A percentile compares a stretch with the other conserved stretches of the same genome.
Conservation (phyloP, 192 early-diverging fungal species). For the Neocallimastix lanati region DNA sequence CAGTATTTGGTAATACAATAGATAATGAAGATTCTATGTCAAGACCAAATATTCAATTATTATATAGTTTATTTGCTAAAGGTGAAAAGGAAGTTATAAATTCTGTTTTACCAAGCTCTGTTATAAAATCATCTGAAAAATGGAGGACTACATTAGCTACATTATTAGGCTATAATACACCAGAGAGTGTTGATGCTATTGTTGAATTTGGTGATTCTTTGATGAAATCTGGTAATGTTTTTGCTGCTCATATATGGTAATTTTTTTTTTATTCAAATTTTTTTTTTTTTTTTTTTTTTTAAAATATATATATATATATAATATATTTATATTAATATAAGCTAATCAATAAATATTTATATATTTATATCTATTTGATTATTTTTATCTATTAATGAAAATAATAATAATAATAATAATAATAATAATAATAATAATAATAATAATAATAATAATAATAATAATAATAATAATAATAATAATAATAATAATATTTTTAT, state of each 20-base stretch:
- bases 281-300: no score
- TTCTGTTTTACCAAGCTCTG: background rate
- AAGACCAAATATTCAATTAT: background rate
- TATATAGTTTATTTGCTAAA: background rate
- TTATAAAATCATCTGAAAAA: background rate
- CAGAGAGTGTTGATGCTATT: background rate
- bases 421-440: no score
- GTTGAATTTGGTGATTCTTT: conserved; percentile 10
- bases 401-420: no score
- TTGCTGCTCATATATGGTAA: conserved; percentile 62
- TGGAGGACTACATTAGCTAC: background rate
- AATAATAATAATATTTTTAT: no score
- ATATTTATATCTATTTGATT: no score
- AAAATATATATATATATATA: no score
- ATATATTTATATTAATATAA: no score
- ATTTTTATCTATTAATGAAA: no score
- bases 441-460: no score
- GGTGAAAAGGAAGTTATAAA: background rate
- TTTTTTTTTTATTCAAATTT: no score
- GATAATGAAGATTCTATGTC: background rate
- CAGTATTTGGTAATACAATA: background rate
- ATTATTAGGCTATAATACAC: background rate
- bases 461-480: no score
- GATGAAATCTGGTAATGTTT: conserved; percentile 19
- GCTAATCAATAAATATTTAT: no score